Evolutionary conservation across 2,329 filamentous ascomycete genomes (phyloP), one percentile per base, ranked within the genome.

Genomic region (Penicillium corylophilum): DNA sequence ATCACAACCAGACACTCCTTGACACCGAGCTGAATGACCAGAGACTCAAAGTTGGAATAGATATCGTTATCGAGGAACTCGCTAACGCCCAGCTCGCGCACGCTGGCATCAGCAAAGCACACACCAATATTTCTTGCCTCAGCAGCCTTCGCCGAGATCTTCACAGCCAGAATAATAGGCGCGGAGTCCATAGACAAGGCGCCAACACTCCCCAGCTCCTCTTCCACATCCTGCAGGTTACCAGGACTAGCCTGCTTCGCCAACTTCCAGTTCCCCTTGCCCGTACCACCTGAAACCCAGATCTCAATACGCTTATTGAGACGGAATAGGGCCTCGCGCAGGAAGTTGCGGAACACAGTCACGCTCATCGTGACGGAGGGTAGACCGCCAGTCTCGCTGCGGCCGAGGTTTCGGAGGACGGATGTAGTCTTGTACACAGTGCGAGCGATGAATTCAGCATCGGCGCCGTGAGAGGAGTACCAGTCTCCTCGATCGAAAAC

Each of bases 41-140:
- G 80, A 3, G 92, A 91, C 74, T 99, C 94, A 61, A 99, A 95
- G 71, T 99, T 99, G 46, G 93, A 97, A 76, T 95, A 99, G 9
- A 96, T 80, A 68, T 99, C 94, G 67, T 97, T 99, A 78, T 99
- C 94, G n/a, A 96, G 82, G 60, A 99, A 99, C 69, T 99, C 95
- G 77, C 90, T 96, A 48, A 99, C 91, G 8, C 94, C 94, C 2
- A 99, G 81, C 76, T 99, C 94, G 46, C 94, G 83, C 23, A 97
- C 93, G 60, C 90, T 96, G 1, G 95, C 94, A 77, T 99, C 94
- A 7, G 94, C 95, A 68, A 99, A 99, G 74, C 94, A 97, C 5
- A 99, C 93, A 8, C 94, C 94, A 0, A 99, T 88, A 59, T 83
- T 89, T 41, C 94, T 82, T 5, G 88, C 89, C 70, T 97, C 93